Conservation (phyloP, 805 yeast genomes). For the Teunomyces pallodes region DNA sequence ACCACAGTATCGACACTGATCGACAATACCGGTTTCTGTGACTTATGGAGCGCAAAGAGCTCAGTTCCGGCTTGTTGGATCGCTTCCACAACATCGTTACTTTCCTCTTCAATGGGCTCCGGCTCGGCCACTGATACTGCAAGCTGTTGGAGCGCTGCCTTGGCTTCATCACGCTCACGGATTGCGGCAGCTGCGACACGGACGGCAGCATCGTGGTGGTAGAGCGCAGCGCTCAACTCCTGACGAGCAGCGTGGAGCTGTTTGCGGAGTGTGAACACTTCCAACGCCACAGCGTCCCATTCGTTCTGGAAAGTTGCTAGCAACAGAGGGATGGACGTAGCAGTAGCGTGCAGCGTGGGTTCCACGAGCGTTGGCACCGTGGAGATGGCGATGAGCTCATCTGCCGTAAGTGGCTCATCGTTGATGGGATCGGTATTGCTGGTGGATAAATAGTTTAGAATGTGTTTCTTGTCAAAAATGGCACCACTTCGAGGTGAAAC, state of each 20-base stretch:
- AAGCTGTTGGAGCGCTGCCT: slow-evolving; percentile 58
- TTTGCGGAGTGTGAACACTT: slow-evolving; percentile 71
- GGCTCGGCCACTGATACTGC: slow-evolving; percentile 36
- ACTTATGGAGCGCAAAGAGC: slow-evolving; percentile 36
- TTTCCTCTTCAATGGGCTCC: slow-evolving; percentile 9
- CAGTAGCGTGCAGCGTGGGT: slow-evolving; percentile 45
- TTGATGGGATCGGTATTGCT: slow-evolving; percentile 75
- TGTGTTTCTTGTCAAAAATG: slow-evolving; percentile 62
- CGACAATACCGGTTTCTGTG: slow-evolving; percentile 7
- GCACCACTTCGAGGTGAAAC: slow-evolving; percentile 69
- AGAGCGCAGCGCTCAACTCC: slow-evolving; percentile 73
- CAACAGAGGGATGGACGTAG: slow-evolving; percentile 74
- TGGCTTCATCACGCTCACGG: slow-evolving; percentile 75
- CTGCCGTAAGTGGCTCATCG: slow-evolving; percentile 54
- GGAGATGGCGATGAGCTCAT: slow-evolving; percentile 52
- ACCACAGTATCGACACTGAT: background rate
- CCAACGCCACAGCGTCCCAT: slow-evolving; percentile 86
- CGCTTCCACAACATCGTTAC: no score
- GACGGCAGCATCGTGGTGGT: slow-evolving; percentile 87
- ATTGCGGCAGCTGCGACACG: slow-evolving; percentile 75
- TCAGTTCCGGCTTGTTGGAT: slow-evolving; percentile 28
- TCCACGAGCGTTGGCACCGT: slow-evolving; percentile 15
- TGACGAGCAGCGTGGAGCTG: slow-evolving; percentile 64
- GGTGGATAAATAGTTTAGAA: slow-evolving; percentile 61
- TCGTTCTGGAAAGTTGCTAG: slow-evolving; percentile 77